phyloP scores from a whole-genome alignment of 2,329 filamentous ascomycete species.

The Diaporthe australafricana region DNA sequence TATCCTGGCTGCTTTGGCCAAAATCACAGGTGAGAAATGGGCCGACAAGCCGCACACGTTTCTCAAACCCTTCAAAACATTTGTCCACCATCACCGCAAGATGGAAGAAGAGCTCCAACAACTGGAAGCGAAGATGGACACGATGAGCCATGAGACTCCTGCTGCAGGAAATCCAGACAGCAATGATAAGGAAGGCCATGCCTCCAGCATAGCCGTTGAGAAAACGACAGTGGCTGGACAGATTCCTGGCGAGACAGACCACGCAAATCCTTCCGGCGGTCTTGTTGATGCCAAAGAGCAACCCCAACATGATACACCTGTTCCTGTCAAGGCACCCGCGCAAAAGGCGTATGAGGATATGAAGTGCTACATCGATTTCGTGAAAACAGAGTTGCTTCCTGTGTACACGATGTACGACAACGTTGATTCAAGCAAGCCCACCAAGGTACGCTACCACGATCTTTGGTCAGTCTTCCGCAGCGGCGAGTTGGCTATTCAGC shows the following conservation, averaged over 20 bases:
- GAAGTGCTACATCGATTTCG: constrained; percentile 30
- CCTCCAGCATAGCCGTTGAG: too few relatives aligned
- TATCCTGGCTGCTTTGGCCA: constrained; percentile 1
- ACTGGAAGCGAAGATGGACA: background rate
- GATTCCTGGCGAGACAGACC: too few relatives aligned
- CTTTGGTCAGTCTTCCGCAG: constrained; percentile 27
- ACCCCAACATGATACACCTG: too few relatives aligned
- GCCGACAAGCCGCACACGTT: constrained; percentile 19
- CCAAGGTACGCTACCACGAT: constrained; percentile 5
- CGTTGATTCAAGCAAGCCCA: background rate
- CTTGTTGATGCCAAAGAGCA: too few relatives aligned
- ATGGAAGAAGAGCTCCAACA: background rate
- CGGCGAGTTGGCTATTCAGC: constrained; percentile 11
- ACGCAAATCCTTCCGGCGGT: too few relatives aligned
- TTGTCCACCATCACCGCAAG: background rate
- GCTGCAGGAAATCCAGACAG: background rate
- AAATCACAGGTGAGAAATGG: constrained; percentile 15
- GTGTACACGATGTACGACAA: background rate
- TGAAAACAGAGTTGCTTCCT: background rate
- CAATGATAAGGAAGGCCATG: background rate
- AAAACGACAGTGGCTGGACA: too few relatives aligned
- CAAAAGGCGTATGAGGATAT: constrained; percentile 12
- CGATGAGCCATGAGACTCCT: too few relatives aligned
- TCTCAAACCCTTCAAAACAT: constrained; percentile 28
- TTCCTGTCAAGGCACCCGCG: too few relatives aligned